Percentiles rank a stretch among this genome's conserved stretches.
These are phyloP conservation scores for Chlamydomonas sp. DNA, from an alignment of 139 green algal genomes.

Conservation along the genomic window DNA sequence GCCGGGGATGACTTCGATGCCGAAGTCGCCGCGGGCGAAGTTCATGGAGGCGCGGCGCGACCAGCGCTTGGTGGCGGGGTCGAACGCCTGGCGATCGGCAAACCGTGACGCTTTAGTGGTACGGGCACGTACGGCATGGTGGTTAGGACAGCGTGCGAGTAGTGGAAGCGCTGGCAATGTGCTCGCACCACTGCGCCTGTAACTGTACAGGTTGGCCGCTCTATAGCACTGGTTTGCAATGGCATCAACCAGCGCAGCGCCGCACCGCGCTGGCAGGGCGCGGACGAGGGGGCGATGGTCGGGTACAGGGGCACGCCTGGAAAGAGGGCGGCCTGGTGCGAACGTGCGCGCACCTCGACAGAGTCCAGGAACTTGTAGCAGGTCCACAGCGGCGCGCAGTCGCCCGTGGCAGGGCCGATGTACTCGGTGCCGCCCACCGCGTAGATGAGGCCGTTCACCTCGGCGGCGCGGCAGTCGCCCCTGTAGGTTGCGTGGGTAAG, in stretches of 20 bases:
- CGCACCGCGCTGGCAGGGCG: no score
- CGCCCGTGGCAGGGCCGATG: neutral
- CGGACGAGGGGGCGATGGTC: no score
- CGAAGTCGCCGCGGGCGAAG: constrained; percentile 52
- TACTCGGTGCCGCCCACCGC: constrained; percentile 27
- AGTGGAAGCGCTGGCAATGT: no score
- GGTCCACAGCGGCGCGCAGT: neutral
- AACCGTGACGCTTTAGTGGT: neutral
- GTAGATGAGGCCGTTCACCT: constrained; percentile 29
- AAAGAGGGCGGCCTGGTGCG: neutral
- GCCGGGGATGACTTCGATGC: constrained; percentile 46
- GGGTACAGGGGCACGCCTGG: no score
- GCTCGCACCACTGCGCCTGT: no score
- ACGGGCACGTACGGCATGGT: no score
- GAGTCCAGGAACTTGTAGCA: constrained; percentile 38
- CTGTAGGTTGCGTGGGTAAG: neutral
- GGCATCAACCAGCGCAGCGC: no score
- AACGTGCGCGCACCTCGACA: constrained; percentile 15
- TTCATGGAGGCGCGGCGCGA: constrained; percentile 36
- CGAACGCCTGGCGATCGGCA: constrained; percentile 4
- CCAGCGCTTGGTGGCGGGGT: constrained; percentile 10
- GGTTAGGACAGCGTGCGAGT: no score
- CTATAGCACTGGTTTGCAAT: no score
- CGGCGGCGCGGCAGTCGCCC: constrained; percentile 34
- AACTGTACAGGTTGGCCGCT: no score